These are phyloP conservation scores for Penicillium ochrochloron DNA, from an alignment of 495 filamentous ascomycete genomes.

Conservation along the genomic window DNA sequence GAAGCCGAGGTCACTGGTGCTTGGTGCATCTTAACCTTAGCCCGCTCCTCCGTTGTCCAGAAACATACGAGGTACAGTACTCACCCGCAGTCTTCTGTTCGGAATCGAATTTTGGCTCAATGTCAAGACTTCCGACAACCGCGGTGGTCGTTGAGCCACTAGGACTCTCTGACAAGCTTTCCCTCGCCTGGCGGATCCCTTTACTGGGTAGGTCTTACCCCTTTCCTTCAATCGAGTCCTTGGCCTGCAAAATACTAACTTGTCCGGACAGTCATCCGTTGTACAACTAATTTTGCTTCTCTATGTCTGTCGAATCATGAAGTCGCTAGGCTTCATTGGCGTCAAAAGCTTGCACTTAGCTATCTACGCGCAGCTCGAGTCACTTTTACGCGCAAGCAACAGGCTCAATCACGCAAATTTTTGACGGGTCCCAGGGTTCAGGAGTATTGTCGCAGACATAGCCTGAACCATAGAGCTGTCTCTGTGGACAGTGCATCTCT, in stretches of 20 bases:
- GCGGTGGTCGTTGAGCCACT: background rate
- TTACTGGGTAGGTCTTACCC: background rate
- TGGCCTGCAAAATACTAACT: background rate
- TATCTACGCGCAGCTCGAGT: background rate
- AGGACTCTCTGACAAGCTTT: background rate
- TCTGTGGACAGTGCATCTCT: background rate
- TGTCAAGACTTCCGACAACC: background rate
- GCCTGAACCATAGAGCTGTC: background rate
- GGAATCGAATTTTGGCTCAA: background rate
- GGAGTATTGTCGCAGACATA: constrained; percentile 2
- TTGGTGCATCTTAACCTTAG: too few species aligned
- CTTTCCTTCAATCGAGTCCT: background rate
- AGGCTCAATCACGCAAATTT: background rate
- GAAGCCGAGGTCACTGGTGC: background rate
- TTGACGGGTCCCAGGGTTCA: background rate
- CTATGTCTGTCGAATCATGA: background rate
- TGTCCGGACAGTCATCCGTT: background rate
- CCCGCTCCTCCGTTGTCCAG: background rate
- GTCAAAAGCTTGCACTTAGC: background rate
- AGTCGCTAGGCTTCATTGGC: background rate
- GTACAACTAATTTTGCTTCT: background rate
- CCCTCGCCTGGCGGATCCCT: background rate
- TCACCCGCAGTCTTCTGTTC: background rate
- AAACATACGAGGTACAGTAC: background rate
- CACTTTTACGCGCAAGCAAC: constrained; percentile 3